phyloP scores from a whole-genome alignment of 2,329 filamentous ascomycete species.

The Clonostachys rhizophaga region DNA sequence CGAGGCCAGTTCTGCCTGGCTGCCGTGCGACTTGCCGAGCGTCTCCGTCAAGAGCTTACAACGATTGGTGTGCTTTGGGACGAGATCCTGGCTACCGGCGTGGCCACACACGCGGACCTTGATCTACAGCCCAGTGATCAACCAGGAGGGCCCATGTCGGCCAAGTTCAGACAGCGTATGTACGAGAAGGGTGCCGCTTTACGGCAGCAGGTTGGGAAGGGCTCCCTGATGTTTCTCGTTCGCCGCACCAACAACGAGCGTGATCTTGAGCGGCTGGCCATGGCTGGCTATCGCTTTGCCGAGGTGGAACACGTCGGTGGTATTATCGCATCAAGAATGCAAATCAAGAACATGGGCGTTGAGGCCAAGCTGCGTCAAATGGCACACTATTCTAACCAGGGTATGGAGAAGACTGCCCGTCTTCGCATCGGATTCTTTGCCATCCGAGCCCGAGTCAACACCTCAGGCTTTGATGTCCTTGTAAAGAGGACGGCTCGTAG shows the following conservation, averaged over 20 bases:
- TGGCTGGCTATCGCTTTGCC: conserved; percentile 76
- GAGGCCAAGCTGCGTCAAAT: conserved; percentile 59
- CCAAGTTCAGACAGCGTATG: too few species aligned
- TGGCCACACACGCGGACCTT: too few species aligned
- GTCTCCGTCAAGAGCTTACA: conserved; percentile 57
- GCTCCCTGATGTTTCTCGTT: conserved; percentile 78
- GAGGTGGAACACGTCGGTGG: conserved; percentile 62
- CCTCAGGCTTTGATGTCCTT: conserved; percentile 58
- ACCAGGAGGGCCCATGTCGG: too few species aligned
- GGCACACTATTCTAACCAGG: conserved; percentile 48
- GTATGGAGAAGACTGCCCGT: conserved; percentile 36
- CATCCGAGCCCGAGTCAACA: conserved; percentile 43
- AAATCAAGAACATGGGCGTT: conserved; percentile 61
- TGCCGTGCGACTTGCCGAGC: conserved; percentile 66
- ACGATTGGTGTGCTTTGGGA: conserved; percentile 70
- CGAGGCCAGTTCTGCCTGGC: conserved; percentile 81
- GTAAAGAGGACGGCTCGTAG: conserved; percentile 53
- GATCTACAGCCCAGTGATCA: too few species aligned
- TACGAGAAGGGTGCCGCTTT: too few species aligned
- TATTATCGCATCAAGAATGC: conserved; percentile 68
- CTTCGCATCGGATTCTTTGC: conserved; percentile 48
- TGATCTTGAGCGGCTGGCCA: conserved; percentile 61
- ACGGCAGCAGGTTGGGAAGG: conserved; percentile 47
- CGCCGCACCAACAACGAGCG: conserved; percentile 52
- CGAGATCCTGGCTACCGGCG: conserved; percentile 66